Evolutionary conservation across 2,329 filamentous ascomycete genomes (phyloP).

Genomic region (Fusarium drepaniforme): DNA sequence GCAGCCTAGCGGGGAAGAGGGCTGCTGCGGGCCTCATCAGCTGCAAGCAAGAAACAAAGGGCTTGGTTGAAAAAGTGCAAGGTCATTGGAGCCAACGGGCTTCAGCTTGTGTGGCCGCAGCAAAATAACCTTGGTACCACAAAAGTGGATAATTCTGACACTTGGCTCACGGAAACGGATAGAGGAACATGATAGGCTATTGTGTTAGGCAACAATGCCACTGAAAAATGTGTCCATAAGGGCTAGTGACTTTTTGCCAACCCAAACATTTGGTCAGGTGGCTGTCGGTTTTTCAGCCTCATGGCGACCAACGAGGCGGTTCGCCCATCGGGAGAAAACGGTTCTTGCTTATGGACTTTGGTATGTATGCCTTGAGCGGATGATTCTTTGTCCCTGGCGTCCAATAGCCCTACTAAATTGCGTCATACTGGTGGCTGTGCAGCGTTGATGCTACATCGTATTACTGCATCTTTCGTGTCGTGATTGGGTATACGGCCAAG

Average conservation of each 20-base stretch:
- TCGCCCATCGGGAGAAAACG: neutral
- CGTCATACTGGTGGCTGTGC: neutral
- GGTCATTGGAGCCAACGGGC: neutral
- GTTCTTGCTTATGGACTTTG: neutral
- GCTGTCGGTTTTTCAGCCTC: neutral
- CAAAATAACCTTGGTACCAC: neutral
- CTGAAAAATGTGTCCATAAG: neutral
- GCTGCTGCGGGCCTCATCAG: neutral
- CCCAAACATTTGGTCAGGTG: neutral
- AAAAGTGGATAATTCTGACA: conserved; percentile 3
- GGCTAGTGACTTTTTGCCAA: neutral
- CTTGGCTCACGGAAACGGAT: neutral
- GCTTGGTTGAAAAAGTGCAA: neutral
- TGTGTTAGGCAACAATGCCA: neutral
- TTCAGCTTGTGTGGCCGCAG: neutral
- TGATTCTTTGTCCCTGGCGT: neutral
- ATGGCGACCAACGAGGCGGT: neutral
- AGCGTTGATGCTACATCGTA: neutral
- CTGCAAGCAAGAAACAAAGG: neutral
- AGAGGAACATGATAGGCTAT: neutral
- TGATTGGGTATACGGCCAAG: neutral
- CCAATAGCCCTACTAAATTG: neutral
- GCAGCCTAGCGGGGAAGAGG: neutral
- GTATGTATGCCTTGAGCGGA: neutral
- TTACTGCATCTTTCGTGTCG: neutral